These are phyloP conservation scores for Pisolithus marmoratus DNA, from an alignment of 768 basidiomycete species.

Conservation along the genomic window DNA sequence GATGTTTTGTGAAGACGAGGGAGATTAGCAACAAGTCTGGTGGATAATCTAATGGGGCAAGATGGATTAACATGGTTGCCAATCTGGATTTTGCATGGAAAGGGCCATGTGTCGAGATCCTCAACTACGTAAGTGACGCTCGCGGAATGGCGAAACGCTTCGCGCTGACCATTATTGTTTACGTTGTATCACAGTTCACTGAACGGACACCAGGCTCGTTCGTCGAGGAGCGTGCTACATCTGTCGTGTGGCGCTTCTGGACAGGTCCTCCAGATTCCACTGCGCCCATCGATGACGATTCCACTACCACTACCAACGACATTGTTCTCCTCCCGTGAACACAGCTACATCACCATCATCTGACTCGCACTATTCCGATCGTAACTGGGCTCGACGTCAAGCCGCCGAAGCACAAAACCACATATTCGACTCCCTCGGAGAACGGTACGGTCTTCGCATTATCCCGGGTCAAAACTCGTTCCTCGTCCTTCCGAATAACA, in stretches of 20 bases:
- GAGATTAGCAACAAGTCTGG: conserved; percentile 8
- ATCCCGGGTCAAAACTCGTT: conserved; percentile 77
- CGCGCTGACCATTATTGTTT: no score
- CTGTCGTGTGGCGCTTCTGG: no score
- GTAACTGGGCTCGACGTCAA: conserved; percentile 76
- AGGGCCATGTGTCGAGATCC: conserved; percentile 69
- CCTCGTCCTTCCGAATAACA: conserved; percentile 75
- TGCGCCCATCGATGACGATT: no score
- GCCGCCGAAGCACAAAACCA: conserved; percentile 91
- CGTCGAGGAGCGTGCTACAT: no score
- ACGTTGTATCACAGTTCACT: no score
- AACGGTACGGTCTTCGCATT: conserved; percentile 76
- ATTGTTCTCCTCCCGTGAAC: no score
- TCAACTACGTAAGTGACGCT: conserved; percentile 60
- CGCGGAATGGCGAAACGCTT: no score
- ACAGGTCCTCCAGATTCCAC: no score
- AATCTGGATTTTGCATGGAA: conserved; percentile 79
- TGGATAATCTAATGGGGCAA: conserved; percentile 3
- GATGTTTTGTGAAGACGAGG: conserved; percentile 72
- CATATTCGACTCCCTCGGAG: conserved; percentile 82
- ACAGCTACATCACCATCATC: no score
- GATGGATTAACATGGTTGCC: conserved; percentile 77
- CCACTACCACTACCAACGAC: no score
- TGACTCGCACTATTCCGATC: no score
- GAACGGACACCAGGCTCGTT: no score